Evolutionary conservation across 345 rosid genomes (phyloP).

Genomic region (Diplotaxis tenuifolia): DNA sequence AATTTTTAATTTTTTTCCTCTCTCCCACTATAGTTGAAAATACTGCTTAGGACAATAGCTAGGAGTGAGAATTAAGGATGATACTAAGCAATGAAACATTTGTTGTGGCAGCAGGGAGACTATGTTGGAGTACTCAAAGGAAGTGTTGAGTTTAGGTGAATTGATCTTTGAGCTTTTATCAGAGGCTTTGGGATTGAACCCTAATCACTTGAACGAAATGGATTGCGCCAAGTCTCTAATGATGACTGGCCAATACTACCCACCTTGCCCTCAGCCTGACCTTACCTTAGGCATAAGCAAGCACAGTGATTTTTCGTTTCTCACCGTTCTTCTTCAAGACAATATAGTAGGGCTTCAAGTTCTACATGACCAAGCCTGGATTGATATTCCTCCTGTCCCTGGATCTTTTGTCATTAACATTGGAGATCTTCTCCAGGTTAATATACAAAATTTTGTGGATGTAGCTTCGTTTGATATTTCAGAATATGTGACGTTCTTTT

Average conservation of each 20-base stretch:
- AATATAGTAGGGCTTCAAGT: conserved; percentile 64
- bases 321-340: conserved; percentile 60
- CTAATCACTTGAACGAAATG: conserved; percentile 41
- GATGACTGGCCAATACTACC: conserved; percentile 53
- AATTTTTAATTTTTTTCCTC: too few species aligned
- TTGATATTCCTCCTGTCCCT: conserved; percentile 52
- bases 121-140: conserved; percentile 42
- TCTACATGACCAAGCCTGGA: conserved; percentile 45
- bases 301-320: conserved; percentile 49
- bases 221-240: conserved; percentile 39
- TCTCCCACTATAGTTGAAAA: too few species aligned
- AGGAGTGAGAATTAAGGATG: too few species aligned
- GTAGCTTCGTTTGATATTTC: neutral
- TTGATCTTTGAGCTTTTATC: too few species aligned
- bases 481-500: neutral
- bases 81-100: too few species aligned
- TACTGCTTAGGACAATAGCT: too few species aligned
- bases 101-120: conserved; percentile 37
- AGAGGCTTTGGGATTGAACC: too few species aligned
- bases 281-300: conserved; percentile 47
- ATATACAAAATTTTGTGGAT: neutral
- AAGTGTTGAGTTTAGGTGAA: conserved; percentile 33
- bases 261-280: conserved; percentile 55
- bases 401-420: too few species aligned
- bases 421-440: conserved; percentile 67